phyloP scores from a whole-genome alignment of 352 stramenopile genomes.

The Globisporangium viniferum region DNA sequence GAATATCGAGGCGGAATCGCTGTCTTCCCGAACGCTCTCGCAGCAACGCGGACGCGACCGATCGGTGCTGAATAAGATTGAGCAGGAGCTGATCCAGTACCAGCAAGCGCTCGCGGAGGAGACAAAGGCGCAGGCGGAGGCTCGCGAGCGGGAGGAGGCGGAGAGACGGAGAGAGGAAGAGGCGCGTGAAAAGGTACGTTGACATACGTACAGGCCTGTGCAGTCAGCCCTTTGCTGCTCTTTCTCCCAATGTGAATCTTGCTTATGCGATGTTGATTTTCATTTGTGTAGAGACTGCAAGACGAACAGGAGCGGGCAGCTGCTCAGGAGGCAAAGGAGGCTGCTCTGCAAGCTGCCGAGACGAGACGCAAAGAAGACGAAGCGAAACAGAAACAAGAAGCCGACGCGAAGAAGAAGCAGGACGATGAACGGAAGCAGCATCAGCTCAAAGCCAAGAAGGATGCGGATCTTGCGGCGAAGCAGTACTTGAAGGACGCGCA shows the following conservation, averaged over 20 bases:
- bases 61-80: constrained; percentile 36
- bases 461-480: constrained; percentile 32
- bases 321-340: constrained; percentile 24
- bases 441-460: constrained; percentile 31
- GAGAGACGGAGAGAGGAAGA: constrained; percentile 27
- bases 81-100: constrained; percentile 46
- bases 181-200: constrained; percentile 30
- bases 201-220: not conserved
- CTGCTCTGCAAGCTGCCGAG: constrained; percentile 14
- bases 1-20: constrained; percentile 31
- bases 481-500: constrained; percentile 44
- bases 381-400: constrained; percentile 24
- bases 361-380: constrained; percentile 20
- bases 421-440: constrained; percentile 23
- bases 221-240: not conserved
- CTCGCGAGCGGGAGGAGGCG: constrained; percentile 32
- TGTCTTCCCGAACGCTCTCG: constrained; percentile 31
- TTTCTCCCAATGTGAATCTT: not conserved
- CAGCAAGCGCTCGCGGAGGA: constrained; percentile 35
- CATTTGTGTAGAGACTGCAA: constrained; percentile 16
- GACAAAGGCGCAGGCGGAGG: constrained; percentile 28
- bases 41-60: constrained; percentile 41
- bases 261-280: not conserved
- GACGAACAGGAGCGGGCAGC: constrained; percentile 32
- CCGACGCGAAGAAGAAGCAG: constrained; percentile 26